Evolutionary conservation across 305 asterid genomes (phyloP).

Genomic region (Fraxinus ornus): DNA sequence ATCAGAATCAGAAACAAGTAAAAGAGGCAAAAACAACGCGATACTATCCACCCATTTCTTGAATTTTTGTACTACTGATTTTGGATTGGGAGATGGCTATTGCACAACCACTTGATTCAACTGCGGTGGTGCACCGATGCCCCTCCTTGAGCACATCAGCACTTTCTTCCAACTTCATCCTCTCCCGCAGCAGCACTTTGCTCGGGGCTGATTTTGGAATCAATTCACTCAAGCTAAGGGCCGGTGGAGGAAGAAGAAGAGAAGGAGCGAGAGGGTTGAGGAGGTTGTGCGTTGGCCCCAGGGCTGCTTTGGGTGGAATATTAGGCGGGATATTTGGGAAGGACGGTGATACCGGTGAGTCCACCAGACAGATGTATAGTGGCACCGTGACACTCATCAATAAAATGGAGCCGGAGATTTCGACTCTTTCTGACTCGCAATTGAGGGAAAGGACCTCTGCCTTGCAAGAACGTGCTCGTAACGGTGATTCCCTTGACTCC

Average conservation of each 20-base stretch:
- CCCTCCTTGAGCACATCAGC: conserved; percentile 28
- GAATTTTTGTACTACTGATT: background rate
- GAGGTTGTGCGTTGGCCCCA: conserved; percentile 25
- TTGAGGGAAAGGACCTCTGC: conserved; percentile 68
- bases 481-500: conserved; percentile 71
- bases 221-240: conserved; percentile 20
- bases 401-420: conserved; percentile 62
- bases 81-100: conserved; percentile 26
- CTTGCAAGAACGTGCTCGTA: conserved; percentile 62
- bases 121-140: conserved; percentile 16
- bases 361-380: conserved; percentile 68
- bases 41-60: background rate
- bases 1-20: background rate
- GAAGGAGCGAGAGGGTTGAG: conserved; percentile 21
- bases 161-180: conserved; percentile 32
- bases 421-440: conserved; percentile 73
- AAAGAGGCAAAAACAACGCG: background rate
- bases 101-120: conserved; percentile 25
- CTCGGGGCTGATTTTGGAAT: conserved; percentile 17
- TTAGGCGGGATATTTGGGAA: conserved; percentile 77
- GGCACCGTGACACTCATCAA: conserved; percentile 60
- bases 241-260: conserved; percentile 26
- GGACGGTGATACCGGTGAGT: conserved; percentile 70
- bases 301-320: conserved; percentile 78
- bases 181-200: conserved; percentile 28